Evolutionary conservation across 2,329 filamentous ascomycete species (phyloP).

Genomic region (Monilinia vaccinii-corymbosi): DNA sequence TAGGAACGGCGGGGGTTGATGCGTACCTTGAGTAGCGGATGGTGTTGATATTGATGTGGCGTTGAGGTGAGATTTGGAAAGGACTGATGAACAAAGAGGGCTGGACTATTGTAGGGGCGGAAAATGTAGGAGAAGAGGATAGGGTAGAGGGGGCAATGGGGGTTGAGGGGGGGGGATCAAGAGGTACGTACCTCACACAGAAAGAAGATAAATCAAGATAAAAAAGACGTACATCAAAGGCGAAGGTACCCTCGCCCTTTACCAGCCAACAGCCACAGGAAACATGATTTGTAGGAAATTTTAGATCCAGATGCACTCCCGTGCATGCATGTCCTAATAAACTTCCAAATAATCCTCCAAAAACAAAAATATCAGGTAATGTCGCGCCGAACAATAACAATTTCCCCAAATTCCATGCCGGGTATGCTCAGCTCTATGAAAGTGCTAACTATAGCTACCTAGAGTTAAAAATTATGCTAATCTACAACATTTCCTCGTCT

Average conservation of each 20-base stretch:
- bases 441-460: conserved; percentile 19
- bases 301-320: conserved; percentile 19
- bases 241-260: conserved; percentile 2
- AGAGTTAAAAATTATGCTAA: conserved; percentile 18
- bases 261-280: conserved; percentile 18
- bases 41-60: background rate
- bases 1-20: conserved; percentile 4
- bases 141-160: background rate
- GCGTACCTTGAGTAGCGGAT: conserved; percentile 14
- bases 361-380: background rate
- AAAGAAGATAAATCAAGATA: conserved; percentile 4
- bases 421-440: conserved; percentile 14
- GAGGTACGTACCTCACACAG: conserved; percentile 25
- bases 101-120: background rate
- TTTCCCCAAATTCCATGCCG: conserved; percentile 7
- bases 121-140: background rate
- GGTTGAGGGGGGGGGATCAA: no score
- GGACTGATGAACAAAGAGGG: background rate
- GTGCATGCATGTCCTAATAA: background rate
- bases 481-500: conserved; percentile 31
- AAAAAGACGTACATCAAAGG: conserved; percentile 11
- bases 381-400: conserved; percentile 4
- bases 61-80: background rate
- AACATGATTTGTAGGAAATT: conserved; percentile 6
- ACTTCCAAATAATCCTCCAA: background rate